phyloP scores from a whole-genome alignment of 768 basidiomycete species.

The Podaxis carcinomalis region DNA sequence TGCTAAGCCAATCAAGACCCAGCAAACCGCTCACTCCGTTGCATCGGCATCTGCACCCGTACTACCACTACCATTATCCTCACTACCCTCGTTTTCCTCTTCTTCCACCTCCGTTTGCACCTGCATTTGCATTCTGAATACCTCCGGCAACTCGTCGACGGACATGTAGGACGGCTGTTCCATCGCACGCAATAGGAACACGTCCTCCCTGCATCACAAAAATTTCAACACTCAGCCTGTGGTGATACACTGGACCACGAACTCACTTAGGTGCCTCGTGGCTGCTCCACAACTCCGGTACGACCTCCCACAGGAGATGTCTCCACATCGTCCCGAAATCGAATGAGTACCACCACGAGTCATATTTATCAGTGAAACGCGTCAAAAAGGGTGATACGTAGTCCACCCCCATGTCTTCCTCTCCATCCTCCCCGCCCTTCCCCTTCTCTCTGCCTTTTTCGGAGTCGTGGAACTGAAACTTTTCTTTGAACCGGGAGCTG shows the following conservation, averaged over 20 bases:
- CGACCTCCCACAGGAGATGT: conserved; percentile 1
- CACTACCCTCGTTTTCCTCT: background rate
- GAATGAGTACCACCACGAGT: background rate
- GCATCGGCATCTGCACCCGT: background rate
- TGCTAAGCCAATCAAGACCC: background rate
- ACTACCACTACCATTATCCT: background rate
- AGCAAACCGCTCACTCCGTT: background rate
- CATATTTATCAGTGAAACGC: background rate
- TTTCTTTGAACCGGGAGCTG: background rate
- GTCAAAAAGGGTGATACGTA: conserved; percentile 7
- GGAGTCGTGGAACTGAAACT: too few relatives aligned
- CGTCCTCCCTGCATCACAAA: background rate
- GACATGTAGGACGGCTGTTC: background rate
- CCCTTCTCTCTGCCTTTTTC: too few relatives aligned
- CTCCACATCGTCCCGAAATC: background rate
- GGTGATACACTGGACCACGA: background rate
- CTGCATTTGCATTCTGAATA: background rate
- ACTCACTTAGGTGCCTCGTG: background rate
- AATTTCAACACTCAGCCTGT: background rate
- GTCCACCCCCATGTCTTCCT: background rate
- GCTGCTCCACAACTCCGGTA: background rate
- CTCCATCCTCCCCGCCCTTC: background rate
- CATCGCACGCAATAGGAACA: conserved; percentile 7
- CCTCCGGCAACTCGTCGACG: background rate
- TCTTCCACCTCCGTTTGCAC: background rate